phyloP scores from a whole-genome alignment of 352 stramenopile species.

The Albugo candida region DNA sequence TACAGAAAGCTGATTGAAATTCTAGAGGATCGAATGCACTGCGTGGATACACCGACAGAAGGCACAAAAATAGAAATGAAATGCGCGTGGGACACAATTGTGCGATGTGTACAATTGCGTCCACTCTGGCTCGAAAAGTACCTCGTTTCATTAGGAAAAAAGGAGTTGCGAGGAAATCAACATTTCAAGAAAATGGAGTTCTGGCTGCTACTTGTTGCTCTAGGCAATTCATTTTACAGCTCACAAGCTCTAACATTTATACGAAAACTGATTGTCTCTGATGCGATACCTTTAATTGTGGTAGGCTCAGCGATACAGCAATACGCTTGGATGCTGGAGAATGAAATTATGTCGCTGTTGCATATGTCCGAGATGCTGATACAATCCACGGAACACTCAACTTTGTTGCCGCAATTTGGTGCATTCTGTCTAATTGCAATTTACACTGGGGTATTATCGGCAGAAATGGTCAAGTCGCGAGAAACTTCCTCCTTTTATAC shows the following conservation, averaged over 20 bases:
- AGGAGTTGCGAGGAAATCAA: neutral
- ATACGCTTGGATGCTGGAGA: conserved; percentile 20
- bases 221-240: conserved; percentile 21
- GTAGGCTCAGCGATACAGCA: conserved; percentile 14
- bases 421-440: conserved; percentile 30
- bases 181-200: conserved; percentile 14
- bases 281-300: conserved; percentile 11
- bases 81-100: no score
- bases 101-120: no score
- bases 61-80: no score
- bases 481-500: conserved; percentile 20
- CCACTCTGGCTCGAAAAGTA: neutral
- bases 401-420: conserved; percentile 18
- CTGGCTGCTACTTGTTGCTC: conserved; percentile 21
- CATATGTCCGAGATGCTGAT: conserved; percentile 16
- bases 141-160: neutral
- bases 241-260: conserved; percentile 21
- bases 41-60: neutral
- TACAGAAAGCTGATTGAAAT: conserved; percentile 24
- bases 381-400: conserved; percentile 6
- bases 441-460: conserved; percentile 5
- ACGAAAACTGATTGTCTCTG: conserved; percentile 17
- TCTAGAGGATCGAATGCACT: conserved; percentile 12
- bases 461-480: neutral
- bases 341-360: conserved; percentile 24